Evolutionary conservation across 768 basidiomycete species (phyloP).

Genomic region (Tricholoma furcatifolium): DNA sequence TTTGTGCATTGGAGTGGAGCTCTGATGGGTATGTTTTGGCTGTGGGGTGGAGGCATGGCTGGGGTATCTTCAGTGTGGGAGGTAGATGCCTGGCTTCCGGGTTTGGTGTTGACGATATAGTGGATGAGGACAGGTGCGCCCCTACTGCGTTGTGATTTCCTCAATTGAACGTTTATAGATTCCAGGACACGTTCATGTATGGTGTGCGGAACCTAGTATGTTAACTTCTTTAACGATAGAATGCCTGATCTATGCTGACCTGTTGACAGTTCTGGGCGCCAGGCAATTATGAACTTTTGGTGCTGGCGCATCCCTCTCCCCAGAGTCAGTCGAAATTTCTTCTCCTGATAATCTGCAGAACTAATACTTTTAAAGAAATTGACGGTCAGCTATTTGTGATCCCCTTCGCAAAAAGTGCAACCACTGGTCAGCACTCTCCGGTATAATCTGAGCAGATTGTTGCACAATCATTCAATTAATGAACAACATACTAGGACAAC

Average conservation of each 20-base stretch:
- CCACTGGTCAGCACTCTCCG: slow-evolving; percentile 87
- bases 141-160: slow-evolving; percentile 1
- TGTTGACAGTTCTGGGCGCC: slow-evolving; percentile 83
- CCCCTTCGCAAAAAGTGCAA: slow-evolving; percentile 94
- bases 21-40: slow-evolving; percentile 95
- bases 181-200: slow-evolving; percentile 84
- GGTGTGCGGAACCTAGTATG: slow-evolving; percentile 75
- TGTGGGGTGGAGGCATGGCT: slow-evolving; percentile 87
- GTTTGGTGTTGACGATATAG: slow-evolving; percentile 63
- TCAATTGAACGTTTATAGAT: slow-evolving; percentile 32
- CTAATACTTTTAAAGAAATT: slow-evolving; percentile 35
- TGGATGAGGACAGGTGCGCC: slow-evolving; percentile 52
- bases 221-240: not conserved
- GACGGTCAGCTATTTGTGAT: slow-evolving; percentile 79
- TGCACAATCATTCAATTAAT: not conserved
- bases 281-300: slow-evolving; percentile 87
- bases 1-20: slow-evolving; percentile 83
- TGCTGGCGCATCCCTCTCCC: slow-evolving; percentile 56
- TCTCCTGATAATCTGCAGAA: not conserved
- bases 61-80: slow-evolving; percentile 88
- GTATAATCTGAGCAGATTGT: slow-evolving; percentile 39
- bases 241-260: not conserved
- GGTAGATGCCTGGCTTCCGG: slow-evolving; percentile 84
- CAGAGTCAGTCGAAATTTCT: slow-evolving; percentile 40
- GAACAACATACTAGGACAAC: slow-evolving; percentile 63